These are phyloP conservation scores for Botrytis hyacinthi DNA, from an alignment of 2,329 filamentous ascomycete species.

Conservation along the genomic window DNA sequence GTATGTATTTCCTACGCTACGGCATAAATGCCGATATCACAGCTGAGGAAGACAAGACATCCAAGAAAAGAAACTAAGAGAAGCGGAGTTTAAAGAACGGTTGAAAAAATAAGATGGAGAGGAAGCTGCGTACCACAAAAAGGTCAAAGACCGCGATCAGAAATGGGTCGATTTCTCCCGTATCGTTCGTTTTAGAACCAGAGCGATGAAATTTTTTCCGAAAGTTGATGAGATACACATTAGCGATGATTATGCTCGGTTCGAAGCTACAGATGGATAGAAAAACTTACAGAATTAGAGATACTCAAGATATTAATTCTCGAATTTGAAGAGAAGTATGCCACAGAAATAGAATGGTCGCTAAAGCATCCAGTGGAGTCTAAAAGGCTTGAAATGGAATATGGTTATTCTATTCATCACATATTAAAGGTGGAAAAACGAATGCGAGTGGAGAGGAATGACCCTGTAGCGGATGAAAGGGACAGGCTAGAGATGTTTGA, in stretches of 20 bases:
- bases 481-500: background rate
- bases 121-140: background rate
- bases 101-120: background rate
- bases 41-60: background rate
- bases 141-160: no score
- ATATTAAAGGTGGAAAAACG: background rate
- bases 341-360: accelerated
- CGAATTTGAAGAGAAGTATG: background rate
- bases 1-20: background rate
- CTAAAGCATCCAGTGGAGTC: background rate
- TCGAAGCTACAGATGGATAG: no score
- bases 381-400: background rate
- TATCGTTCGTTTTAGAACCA: background rate
- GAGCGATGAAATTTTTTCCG: background rate
- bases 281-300: background rate
- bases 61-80: background rate
- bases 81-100: background rate
- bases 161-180: background rate
- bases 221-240: background rate
- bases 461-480: background rate
- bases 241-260: background rate
- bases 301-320: background rate
- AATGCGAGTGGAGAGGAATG: background rate
- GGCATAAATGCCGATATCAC: background rate
- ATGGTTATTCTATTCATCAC: accelerated